Evolutionary conservation across 2,329 filamentous ascomycete species (phyloP), one percentile per base, ranked within the genome.

Genomic region (Zymoseptoria pseudotritici): DNA sequence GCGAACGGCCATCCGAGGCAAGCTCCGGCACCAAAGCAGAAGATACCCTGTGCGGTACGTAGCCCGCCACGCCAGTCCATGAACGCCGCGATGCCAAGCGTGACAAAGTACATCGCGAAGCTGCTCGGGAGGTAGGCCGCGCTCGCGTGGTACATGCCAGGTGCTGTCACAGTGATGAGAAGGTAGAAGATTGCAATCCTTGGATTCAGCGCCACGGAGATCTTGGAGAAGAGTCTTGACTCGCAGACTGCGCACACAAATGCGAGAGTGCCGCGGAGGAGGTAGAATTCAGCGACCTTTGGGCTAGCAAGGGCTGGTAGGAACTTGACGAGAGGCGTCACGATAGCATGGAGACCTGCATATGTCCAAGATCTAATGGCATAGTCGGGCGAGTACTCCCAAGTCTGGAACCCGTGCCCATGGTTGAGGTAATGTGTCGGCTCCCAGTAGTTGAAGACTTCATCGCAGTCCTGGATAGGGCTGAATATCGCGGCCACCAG

Each of bases 401-500:
- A 99, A 1, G 94, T 99, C 78, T 99, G 92, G 55, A 97, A 81
- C 49, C 93, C 94, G 71, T 96, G 93, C 68, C 90, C 90, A 78
- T 97, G 91, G 61, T 86, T 88, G 26, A 99, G 83, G 75, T 97
- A 99, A 75, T 99, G 94, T 0, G 92, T 86, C 0, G 94, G 93
- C 70, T 99, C 94, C 91, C 93, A 99, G 79, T 96, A 99, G 74
- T 99, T 99, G 82, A 96, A 99, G 10, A 93, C 93, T 78, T 99
- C 94, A 70, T 99, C 94, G 73, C 94, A 99, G 75, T 99, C 94
- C 74, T 97, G 92, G 65, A 99, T 96, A 0, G 94, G 94, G 1
- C 91, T 87, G 73, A 87, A 93, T 31, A 88, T 70, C 10, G 93
- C 94, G 6, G 93, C 89, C 21, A 93, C 69, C 19, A 88, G 66